phyloP scores from a whole-genome alignment of 106 monocot species.

The Platanthera guangdongensis region DNA sequence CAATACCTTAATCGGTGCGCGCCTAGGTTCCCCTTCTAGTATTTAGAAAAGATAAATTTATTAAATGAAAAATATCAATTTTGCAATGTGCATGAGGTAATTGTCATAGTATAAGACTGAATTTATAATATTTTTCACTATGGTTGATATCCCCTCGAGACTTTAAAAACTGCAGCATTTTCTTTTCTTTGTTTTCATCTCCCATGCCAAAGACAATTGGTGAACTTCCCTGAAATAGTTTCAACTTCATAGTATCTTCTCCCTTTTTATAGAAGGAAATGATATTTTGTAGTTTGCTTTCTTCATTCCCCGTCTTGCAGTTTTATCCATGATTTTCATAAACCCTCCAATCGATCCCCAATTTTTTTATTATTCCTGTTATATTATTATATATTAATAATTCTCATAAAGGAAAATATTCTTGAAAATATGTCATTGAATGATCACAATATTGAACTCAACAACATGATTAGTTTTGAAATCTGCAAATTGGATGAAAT shows the following conservation, averaged over 20 bases:
- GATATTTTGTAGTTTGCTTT: background rate
- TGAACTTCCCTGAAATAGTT: background rate
- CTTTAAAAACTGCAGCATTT: background rate
- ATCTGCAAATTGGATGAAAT: background rate
- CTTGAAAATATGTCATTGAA: background rate
- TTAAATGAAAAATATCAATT: background rate
- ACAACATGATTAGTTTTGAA: background rate
- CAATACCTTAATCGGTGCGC: too few relatives aligned
- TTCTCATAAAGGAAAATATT: background rate
- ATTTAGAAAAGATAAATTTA: background rate
- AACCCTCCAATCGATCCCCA: background rate
- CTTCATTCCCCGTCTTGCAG: background rate
- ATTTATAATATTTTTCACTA: background rate
- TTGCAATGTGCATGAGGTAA: background rate
- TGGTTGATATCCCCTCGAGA: background rate
- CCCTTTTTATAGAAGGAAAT: background rate
- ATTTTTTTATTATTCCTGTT: background rate
- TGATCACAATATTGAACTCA: background rate
- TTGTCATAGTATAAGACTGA: background rate
- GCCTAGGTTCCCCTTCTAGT: too few relatives aligned
- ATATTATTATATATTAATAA: background rate
- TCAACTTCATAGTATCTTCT: background rate
- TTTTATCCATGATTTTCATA: background rate
- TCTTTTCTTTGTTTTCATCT: background rate
- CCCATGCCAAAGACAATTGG: background rate